Base-by-base conservation (phyloP, 768 basidiomycete species). In the Lactarius psammicola region DNA sequence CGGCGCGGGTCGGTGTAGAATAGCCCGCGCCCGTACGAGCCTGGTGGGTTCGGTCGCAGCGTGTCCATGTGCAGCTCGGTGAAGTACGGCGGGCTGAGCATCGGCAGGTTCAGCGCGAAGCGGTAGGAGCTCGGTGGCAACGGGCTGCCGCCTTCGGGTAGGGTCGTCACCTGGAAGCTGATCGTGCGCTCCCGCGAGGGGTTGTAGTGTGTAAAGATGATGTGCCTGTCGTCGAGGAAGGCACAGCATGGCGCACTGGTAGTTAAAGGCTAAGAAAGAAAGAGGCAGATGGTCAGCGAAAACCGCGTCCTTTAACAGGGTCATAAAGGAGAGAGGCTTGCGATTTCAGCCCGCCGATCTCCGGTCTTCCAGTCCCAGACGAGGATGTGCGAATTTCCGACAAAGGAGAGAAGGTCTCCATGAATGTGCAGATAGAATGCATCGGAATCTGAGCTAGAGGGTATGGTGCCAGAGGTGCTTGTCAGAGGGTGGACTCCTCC, bases 301-400 rank as follows among this genome's bases (percentile, higher is more conserved):
- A 20, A 30, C 40, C 15, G 49, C 5, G 3, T 20, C 42, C 15
- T 11, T n/a, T 8, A 10, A 33, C 11, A 3, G 28, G n/a, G 7
- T 26, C 18, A 42, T 4, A 18, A 46, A 18, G n/a, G 7, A 42
- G 55, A 30, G 34, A 6, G 7, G 58, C 63, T 36, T 28, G 30
- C 63, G 34, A 64, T 59, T 23, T 53, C 38, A 18, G 46, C 34
- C 6, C 53, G 30, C 0, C 4, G 36, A 30, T 51, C 56, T 2
- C 63, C 56, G 1, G 63, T 64, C 49, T 59, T 64, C 63, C 63
- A 64, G 49, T 53, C 31, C 56, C 42, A 59, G 13, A 64, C 57
- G 8, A 58, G 36, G 36, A 46, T 51, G 28, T 15, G 7, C 4
- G 15, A 26, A 15, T 8, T n/a, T 40, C 11, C 17, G 5, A 63